phyloP scores from a whole-genome alignment of 345 rosid genomes.

The Nephelium lappaceum region DNA sequence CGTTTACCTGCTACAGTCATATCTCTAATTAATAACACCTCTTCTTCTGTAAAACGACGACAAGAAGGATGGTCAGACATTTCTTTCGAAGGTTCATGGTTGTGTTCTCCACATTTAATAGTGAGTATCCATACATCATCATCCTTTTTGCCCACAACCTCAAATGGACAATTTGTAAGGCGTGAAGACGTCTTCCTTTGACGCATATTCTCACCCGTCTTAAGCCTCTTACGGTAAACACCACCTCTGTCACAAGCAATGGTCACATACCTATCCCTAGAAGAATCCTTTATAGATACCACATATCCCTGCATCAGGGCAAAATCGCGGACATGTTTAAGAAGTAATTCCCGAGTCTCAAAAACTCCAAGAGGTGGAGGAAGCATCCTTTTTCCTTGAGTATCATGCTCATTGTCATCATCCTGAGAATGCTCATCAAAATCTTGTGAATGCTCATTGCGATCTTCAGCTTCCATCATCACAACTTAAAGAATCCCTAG shows the following conservation, averaged over 20 bases:
- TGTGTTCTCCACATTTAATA: conserved; percentile 11
- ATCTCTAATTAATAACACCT: conserved; percentile 7
- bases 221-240: conserved; percentile 12
- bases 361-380: conserved; percentile 15
- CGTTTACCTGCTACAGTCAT: conserved; percentile 13
- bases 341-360: conserved; percentile 12
- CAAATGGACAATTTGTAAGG: conserved; percentile 17
- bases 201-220: conserved; percentile 8
- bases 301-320: conserved; percentile 11
- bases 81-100: conserved; percentile 11
- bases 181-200: not conserved
- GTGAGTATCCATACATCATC: conserved; percentile 2
- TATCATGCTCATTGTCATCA: not conserved
- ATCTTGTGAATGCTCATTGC: not conserved
- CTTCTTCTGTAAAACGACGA: conserved; percentile 6
- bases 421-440: not conserved
- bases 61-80: conserved; percentile 13
- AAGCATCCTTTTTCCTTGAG: conserved; percentile 12
- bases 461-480: conserved; percentile 15
- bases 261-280: conserved; percentile 12
- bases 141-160: conserved; percentile 14
- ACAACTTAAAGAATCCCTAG: not conserved
- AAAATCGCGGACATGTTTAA: conserved; percentile 15
- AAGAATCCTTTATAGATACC: conserved; percentile 17
- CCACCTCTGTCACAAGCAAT: conserved; percentile 14